These are phyloP conservation scores for Fusarium sp. DNA, from an alignment of 2,329 filamentous ascomycete species.

Conservation along the genomic window DNA sequence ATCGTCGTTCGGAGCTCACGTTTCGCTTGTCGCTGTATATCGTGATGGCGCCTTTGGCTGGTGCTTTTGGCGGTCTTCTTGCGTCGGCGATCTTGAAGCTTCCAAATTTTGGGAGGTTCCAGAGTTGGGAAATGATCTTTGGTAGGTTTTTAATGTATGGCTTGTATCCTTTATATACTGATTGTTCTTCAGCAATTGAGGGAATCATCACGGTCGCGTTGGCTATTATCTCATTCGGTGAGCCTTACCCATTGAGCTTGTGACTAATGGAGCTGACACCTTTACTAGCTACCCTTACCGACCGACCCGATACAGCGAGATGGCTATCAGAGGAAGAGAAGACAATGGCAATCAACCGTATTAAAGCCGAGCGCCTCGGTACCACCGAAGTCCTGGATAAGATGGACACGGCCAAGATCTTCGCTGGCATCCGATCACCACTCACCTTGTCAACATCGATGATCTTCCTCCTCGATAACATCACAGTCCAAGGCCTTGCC, in stretches of 20 bases:
- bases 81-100: constrained; percentile 71
- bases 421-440: constrained; percentile 72
- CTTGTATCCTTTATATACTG: no score
- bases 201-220: constrained; percentile 68
- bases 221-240: constrained; percentile 56
- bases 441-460: constrained; percentile 61
- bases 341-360: constrained; percentile 68
- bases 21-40: constrained; percentile 73
- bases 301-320: constrained; percentile 71
- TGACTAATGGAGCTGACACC: background rate
- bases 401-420: constrained; percentile 68
- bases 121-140: constrained; percentile 78
- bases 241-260: fast-evolving
- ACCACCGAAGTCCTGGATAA: constrained; percentile 67
- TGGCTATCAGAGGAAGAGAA: constrained; percentile 74
- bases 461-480: constrained; percentile 73
- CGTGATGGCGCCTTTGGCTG: constrained; percentile 72
- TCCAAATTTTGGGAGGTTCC: constrained; percentile 64
- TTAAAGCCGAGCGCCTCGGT: constrained; percentile 68
- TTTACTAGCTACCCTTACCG: constrained; percentile 67
- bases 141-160: no score
- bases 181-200: constrained; percentile 62
- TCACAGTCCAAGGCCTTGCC: constrained; percentile 77
- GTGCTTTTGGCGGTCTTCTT: constrained; percentile 74
- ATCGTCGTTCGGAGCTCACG: constrained; percentile 69